Evolutionary conservation across 2,329 filamentous ascomycete genomes (phyloP).

Genomic region (Hymenoscyphus linearis): DNA sequence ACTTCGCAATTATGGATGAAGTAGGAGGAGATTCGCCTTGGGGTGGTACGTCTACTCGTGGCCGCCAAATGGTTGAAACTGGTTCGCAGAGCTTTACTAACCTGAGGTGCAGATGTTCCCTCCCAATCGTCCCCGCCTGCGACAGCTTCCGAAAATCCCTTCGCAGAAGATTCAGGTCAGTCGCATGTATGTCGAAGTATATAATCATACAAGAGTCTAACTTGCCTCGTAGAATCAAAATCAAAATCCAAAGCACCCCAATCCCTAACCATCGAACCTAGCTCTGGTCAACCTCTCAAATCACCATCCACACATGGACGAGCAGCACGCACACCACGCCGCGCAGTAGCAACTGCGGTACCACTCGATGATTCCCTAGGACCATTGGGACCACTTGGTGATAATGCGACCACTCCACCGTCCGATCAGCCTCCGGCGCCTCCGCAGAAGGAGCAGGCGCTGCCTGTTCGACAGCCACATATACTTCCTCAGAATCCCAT

Average conservation of each 20-base stretch:
- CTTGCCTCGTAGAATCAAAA: slow-evolving; percentile 16
- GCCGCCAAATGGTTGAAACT: not conserved
- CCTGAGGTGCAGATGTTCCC: slow-evolving; percentile 35
- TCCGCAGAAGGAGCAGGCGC: slow-evolving; percentile 61
- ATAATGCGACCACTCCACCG: slow-evolving; percentile 34
- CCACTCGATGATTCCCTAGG: slow-evolving; percentile 71
- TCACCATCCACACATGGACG: slow-evolving; percentile 28
- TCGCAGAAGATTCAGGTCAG: slow-evolving; percentile 23
- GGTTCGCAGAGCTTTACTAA: slow-evolving; percentile 11
- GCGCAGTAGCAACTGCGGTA: slow-evolving; percentile 69
- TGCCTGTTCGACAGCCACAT: slow-evolving; percentile 42
- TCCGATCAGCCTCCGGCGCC: slow-evolving; percentile 60
- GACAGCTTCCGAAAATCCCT: slow-evolving; percentile 23
- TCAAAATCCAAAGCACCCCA: slow-evolving; percentile 18
- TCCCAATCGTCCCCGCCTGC: slow-evolving; percentile 33
- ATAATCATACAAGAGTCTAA: not conserved
- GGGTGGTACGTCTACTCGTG: slow-evolving; percentile 35
- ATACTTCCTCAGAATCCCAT: slow-evolving; percentile 44
- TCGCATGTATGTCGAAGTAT: not conserved
- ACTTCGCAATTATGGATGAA: slow-evolving; percentile 37
- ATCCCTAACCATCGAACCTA: slow-evolving; percentile 17
- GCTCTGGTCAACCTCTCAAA: slow-evolving; percentile 25
- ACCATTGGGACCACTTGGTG: slow-evolving; percentile 64
- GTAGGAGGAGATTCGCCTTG: slow-evolving; percentile 41
- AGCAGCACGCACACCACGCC: slow-evolving; percentile 40